Conservation (phyloP, 768 basidiomycete species). For the Suillus ampliporus region DNA sequence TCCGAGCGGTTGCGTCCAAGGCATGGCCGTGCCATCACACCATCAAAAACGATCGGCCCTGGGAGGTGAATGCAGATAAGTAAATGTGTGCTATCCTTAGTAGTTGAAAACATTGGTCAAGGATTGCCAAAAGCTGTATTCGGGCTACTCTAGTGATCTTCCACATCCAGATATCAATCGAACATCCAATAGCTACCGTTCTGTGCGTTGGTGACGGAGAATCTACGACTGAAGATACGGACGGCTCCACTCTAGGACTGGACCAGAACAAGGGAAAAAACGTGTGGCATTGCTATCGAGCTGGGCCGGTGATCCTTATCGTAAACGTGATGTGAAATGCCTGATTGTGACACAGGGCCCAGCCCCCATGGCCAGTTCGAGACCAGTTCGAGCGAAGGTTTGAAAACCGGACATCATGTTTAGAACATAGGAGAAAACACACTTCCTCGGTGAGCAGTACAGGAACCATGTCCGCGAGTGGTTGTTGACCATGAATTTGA, state of each 20-base stretch:
- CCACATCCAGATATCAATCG: not conserved
- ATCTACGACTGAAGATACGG: not conserved
- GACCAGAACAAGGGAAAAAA: not conserved
- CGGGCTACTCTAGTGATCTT: not conserved
- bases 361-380: not conserved
- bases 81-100: not conserved
- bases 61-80: not conserved
- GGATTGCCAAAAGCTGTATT: not conserved
- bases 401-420: not conserved
- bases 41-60: constrained; percentile 5
- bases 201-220: constrained; percentile 2
- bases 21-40: not conserved
- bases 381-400: not conserved
- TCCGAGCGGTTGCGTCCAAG: not conserved
- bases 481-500: not conserved
- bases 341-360: not conserved
- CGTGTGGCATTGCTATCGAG: not conserved
- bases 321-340: not conserved
- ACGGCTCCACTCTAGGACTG: not conserved
- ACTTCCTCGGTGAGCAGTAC: not conserved
- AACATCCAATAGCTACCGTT: not conserved
- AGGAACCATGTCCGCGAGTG: not conserved
- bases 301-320: not conserved
- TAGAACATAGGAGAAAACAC: not conserved
- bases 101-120: not conserved